phyloP scores from a whole-genome alignment of 2,329 filamentous ascomycete genomes.

The Talaromyces sp. region DNA sequence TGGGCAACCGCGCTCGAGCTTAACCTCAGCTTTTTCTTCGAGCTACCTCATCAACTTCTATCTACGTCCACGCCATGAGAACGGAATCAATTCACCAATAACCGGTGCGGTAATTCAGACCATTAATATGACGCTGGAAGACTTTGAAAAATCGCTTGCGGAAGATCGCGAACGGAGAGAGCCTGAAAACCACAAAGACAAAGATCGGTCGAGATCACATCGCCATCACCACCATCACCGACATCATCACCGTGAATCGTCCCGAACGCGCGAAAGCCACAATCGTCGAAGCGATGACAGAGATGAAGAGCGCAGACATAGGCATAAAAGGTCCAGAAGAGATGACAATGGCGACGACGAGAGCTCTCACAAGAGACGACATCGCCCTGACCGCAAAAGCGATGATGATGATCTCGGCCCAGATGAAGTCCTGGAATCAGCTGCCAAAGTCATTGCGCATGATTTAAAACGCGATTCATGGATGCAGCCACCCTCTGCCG shows the following conservation, averaged over 20 bases:
- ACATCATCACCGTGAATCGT: slow-evolving; percentile 44
- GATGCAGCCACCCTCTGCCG: slow-evolving; percentile 84
- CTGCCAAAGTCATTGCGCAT: slow-evolving; percentile 23
- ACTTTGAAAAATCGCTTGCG: slow-evolving; percentile 75
- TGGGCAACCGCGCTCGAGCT: neutral
- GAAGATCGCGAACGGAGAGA: slow-evolving; percentile 49
- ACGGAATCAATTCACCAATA: neutral
- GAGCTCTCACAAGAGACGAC: slow-evolving; percentile 24
- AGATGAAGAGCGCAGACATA: slow-evolving; percentile 11
- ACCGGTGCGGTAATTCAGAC: neutral
- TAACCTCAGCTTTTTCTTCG: slow-evolving; percentile 19
- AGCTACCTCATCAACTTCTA: neutral
- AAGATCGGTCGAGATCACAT: slow-evolving; percentile 36
- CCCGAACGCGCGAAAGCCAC: slow-evolving; percentile 31
- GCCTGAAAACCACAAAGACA: slow-evolving; percentile 28
- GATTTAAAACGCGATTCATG: slow-evolving; percentile 73
- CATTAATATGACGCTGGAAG: slow-evolving; percentile 57
- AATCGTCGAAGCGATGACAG: slow-evolving; percentile 41
- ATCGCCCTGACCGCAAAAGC: slow-evolving; percentile 18
- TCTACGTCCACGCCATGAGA: neutral
- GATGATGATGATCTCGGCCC: slow-evolving; percentile 47
- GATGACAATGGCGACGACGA: slow-evolving; percentile 41
- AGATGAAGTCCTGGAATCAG: slow-evolving; percentile 39
- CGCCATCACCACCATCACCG: slow-evolving; percentile 34
- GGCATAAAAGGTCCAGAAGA: slow-evolving; percentile 14